These are phyloP conservation scores for Saccharomycopsis hybrid DNA, from an alignment of 1,139 yeast genomes.

Conservation along the genomic window DNA sequence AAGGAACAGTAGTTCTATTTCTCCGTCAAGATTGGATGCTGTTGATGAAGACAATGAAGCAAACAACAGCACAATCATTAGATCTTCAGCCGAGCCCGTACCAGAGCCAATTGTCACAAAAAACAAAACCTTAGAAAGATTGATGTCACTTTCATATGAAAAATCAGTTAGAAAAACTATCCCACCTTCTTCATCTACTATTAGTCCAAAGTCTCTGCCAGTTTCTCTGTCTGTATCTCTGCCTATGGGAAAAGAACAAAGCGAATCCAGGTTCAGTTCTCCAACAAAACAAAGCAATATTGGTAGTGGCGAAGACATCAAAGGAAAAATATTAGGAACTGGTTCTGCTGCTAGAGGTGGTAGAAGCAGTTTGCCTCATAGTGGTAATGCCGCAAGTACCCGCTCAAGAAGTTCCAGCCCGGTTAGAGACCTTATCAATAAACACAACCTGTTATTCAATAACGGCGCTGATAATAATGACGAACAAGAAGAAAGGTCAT, in stretches of 20 bases:
- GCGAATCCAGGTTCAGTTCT: neutral
- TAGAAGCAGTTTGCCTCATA: neutral
- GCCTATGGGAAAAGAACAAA: too few species aligned
- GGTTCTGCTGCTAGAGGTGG: too few species aligned
- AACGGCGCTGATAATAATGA: neutral
- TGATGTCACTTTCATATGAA: neutral
- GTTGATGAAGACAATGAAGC: too few species aligned
- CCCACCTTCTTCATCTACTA: neutral
- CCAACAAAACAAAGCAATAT: too few species aligned
- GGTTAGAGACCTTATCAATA: conserved; percentile 15
- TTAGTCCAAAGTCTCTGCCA: too few species aligned
- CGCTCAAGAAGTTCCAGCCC: conserved; percentile 13
- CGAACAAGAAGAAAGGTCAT: too few species aligned
- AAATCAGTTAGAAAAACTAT: neutral
- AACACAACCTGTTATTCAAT: conserved; percentile 1
- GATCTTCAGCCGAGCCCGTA: neutral
- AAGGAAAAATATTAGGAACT: too few species aligned
- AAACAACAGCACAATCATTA: neutral
- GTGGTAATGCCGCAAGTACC: neutral
- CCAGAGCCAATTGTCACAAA: neutral
- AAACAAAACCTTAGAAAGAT: conserved; percentile 3
- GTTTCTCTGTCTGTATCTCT: too few species aligned
- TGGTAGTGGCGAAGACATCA: too few species aligned
- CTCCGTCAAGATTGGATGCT: too few species aligned
- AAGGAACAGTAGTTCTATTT: too few species aligned